These are phyloP conservation scores for Ensete glaucum DNA, from an alignment of 176 grass and related monocot species.

Conservation along the genomic window DNA sequence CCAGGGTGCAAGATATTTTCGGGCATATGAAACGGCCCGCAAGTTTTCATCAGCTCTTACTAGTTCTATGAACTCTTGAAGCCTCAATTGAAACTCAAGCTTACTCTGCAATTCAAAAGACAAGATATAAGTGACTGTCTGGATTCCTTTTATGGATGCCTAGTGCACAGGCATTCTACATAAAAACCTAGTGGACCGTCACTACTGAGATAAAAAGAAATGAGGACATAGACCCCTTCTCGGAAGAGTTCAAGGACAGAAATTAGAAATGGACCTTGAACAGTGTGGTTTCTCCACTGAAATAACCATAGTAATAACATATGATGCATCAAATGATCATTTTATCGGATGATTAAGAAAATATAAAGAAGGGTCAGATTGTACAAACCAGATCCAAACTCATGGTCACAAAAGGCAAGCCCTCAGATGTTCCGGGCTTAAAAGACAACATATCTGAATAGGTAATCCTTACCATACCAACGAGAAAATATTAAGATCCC, in stretches of 20 bases:
- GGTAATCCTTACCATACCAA: neutral
- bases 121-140: conserved; percentile 7
- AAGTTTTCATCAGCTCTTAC: conserved; percentile 62
- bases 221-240: neutral
- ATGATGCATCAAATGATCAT: neutral
- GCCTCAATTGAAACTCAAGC: conserved; percentile 83
- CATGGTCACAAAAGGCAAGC: neutral
- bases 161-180: neutral
- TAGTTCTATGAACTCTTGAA: conserved; percentile 97
- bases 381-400: neutral
- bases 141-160: neutral
- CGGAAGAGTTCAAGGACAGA: neutral
- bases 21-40: conserved; percentile 73
- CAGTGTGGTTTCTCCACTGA: neutral
- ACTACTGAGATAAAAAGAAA: neutral
- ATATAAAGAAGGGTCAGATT: neutral
- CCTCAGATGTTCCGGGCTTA: neutral
- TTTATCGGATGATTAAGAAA: neutral
- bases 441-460: neutral
- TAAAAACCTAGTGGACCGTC: neutral
- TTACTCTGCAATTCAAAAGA: conserved; percentile 66
- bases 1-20: conserved; percentile 93
- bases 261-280: neutral
- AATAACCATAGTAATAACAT: neutral
- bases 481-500: neutral